Conservation (phyloP, 2,329 filamentous ascomycete species). For the Purpureocillium lavendulum region DNA sequence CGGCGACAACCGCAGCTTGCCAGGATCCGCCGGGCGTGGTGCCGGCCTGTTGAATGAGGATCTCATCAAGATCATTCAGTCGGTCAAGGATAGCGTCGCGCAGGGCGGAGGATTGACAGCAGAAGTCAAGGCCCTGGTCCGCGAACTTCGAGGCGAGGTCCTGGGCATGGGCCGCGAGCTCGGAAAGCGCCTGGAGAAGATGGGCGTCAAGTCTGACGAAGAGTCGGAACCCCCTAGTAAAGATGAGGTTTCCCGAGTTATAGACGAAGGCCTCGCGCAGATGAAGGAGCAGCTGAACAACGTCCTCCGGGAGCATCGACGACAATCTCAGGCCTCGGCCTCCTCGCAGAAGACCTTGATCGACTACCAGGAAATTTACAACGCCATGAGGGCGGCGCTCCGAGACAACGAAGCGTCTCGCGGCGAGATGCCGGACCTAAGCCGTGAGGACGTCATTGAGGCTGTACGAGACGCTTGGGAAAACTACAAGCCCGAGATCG, state of each 20-base stretch:
- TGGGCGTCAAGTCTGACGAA: constrained; percentile 35
- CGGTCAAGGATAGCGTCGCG: constrained; percentile 84
- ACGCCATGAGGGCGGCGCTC: constrained; percentile 69
- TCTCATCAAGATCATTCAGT: constrained; percentile 70
- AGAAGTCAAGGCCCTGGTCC: constrained; percentile 83
- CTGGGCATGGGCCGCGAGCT: constrained; percentile 91
- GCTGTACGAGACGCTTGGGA: constrained; percentile 90
- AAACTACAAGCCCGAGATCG: constrained; percentile 86
- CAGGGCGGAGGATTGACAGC: constrained; percentile 84
- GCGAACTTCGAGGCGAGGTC: constrained; percentile 85
- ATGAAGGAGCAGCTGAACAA: constrained; percentile 79
- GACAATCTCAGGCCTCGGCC: constrained; percentile 56
- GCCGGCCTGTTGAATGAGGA: constrained; percentile 65
- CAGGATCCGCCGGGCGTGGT: constrained; percentile 30
- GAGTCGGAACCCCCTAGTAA: constrained; percentile 46
- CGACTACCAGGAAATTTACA: constrained; percentile 80
- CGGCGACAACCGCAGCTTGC: constrained; percentile 30
- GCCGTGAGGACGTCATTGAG: constrained; percentile 75
- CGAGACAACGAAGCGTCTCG: constrained; percentile 47
- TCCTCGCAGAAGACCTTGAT: constrained; percentile 52
- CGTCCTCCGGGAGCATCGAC: constrained; percentile 66
- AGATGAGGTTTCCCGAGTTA: constrained; percentile 65
- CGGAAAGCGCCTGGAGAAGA: constrained; percentile 74
- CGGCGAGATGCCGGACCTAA: constrained; percentile 37
- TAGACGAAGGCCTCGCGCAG: constrained; percentile 72